phyloP scores from a whole-genome alignment of 2,329 filamentous ascomycete species.

The Cyphellophora europaea region DNA sequence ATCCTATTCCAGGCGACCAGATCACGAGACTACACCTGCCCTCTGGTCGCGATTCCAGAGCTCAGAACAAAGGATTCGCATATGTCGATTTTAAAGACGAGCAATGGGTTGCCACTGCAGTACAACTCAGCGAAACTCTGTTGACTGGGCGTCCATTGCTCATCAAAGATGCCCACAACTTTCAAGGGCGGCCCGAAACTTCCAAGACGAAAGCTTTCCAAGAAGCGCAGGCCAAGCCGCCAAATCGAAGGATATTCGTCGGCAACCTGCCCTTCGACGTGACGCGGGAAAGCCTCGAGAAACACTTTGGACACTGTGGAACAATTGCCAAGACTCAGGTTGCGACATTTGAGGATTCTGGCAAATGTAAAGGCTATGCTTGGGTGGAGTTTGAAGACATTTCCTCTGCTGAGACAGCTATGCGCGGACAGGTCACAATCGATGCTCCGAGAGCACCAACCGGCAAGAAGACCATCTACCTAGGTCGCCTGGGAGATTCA shows the following conservation, averaged over 20 bases:
- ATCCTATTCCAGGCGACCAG: slow-evolving; percentile 46
- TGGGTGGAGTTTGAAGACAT: slow-evolving; percentile 87
- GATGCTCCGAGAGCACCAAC: slow-evolving; percentile 31
- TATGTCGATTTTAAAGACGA: slow-evolving; percentile 80
- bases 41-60: slow-evolving; percentile 43
- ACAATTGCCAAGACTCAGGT: slow-evolving; percentile 74
- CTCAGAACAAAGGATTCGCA: slow-evolving; percentile 84
- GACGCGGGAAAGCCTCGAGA: slow-evolving; percentile 68
- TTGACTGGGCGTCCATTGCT: slow-evolving; percentile 68
- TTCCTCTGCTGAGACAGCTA: slow-evolving; percentile 63
- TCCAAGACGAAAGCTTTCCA: slow-evolving; percentile 26
- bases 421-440: slow-evolving; percentile 71
- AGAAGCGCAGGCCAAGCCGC: slow-evolving; percentile 45
- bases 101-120: slow-evolving; percentile 63
- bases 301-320: slow-evolving; percentile 80
- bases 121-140: slow-evolving; percentile 77
- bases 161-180: slow-evolving; percentile 87
- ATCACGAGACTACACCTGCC: slow-evolving; percentile 85
- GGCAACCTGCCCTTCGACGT: slow-evolving; percentile 80
- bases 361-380: slow-evolving; percentile 95
- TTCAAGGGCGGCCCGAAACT: slow-evolving; percentile 72
- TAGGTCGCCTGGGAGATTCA: slow-evolving; percentile 73
- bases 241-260: slow-evolving; percentile 75
- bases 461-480: slow-evolving; percentile 58
- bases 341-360: slow-evolving; percentile 90